These are phyloP conservation scores for Solanum microdontum DNA, from an alignment of 257 asterid species.

Conservation along the genomic window DNA sequence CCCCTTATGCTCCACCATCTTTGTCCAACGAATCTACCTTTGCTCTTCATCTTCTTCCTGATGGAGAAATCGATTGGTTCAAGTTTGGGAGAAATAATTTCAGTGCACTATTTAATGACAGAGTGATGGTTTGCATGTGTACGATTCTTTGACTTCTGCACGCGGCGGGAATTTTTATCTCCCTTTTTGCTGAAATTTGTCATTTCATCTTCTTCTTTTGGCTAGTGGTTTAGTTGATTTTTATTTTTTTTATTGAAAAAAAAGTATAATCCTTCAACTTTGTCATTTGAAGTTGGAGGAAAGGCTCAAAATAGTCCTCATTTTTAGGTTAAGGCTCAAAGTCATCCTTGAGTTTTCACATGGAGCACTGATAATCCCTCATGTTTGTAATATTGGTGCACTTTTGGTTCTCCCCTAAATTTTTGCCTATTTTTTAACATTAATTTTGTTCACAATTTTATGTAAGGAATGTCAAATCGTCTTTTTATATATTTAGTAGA, in stretches of 20 bases:
- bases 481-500: no score
- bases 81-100: neutral
- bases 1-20: constrained; percentile 36
- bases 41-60: constrained; percentile 41
- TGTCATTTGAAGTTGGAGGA: no score
- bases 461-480: no score
- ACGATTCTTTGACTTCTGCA: neutral
- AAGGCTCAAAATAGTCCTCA: no score
- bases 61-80: neutral
- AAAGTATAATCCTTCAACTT: no score
- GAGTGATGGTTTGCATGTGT: neutral
- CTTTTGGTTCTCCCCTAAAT: no score
- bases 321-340: no score
- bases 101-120: neutral
- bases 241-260: neutral
- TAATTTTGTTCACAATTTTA: no score
- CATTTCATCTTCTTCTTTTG: neutral
- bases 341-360: no score
- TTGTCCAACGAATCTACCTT: constrained; percentile 26
- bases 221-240: neutral
- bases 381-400: no score
- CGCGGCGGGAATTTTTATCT: constrained; percentile 38
- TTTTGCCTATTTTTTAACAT: no score
- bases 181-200: neutral
- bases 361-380: no score